These are phyloP conservation scores for Schrenkiella parvula DNA, from an alignment of 345 rosid species.

Conservation along the genomic window DNA sequence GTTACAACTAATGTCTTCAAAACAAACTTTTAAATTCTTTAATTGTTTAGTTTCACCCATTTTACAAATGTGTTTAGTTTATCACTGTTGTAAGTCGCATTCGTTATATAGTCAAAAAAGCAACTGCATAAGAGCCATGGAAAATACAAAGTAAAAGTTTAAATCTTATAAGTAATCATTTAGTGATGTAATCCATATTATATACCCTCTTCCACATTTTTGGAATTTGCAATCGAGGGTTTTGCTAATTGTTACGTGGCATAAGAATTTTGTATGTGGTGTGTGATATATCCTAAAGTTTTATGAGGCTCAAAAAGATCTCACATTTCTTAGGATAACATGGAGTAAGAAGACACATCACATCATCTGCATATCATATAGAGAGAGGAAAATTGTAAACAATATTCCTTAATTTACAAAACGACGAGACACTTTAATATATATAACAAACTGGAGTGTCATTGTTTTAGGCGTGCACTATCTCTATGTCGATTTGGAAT, in stretches of 20 bases:
- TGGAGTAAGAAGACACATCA: slow-evolving; percentile 23
- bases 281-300: background rate
- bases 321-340: slow-evolving; percentile 3
- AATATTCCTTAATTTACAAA: slow-evolving; percentile 14
- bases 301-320: slow-evolving; percentile 10
- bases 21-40: too few species aligned
- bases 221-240: background rate
- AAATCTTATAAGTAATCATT: background rate
- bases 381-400: background rate
- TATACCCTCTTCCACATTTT: background rate
- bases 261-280: background rate
- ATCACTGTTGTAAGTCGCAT: too few species aligned
- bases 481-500: slow-evolving; percentile 29
- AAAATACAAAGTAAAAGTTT: background rate
- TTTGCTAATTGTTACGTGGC: slow-evolving; percentile 10
- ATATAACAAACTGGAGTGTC: slow-evolving; percentile 11
- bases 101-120: too few species aligned
- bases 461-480: slow-evolving; percentile 30
- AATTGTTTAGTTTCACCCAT: too few species aligned
- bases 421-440: slow-evolving; percentile 23
- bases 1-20: too few species aligned
- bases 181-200: background rate
- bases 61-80: too few species aligned
- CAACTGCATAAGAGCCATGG: background rate
- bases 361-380: slow-evolving; percentile 4